Base-by-base conservation (phyloP, 768 basidiomycete species). In the Pleurotus giganteus region DNA sequence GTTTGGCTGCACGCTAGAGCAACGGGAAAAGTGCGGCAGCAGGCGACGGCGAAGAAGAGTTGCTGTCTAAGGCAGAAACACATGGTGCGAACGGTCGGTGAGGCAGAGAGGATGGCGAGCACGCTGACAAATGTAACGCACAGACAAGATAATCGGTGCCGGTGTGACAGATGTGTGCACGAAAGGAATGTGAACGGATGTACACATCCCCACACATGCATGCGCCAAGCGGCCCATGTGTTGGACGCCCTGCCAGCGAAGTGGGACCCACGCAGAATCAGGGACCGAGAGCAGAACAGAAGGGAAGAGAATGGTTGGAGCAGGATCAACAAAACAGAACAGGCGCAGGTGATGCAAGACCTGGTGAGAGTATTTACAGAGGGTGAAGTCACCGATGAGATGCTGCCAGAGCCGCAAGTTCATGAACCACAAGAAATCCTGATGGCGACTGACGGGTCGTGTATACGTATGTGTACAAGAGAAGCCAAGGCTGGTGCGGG, bases 61-160 rank as follows among this genome's bases (percentile, higher is more conserved):
- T 32, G 41, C 4, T 55, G 54, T 27, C 43, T 55, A 19, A 58
- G 9, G 28, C 54, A 21, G 11, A 45, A 29, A 49, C 53, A 42
- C 32, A 47, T 36, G 36, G 21, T 32, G 6, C 27, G 29, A 5
- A 34, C 29, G 5, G 47, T 50, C 4, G 21, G 32, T 4, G 47
- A 50, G 6, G 39, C n/a, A 11, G n/a, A 1, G 17, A n/a, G 17
- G 5, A 12, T 41, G 39, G 39, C 17, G 5, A 6, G n/a, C 8
- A 12, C 17, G 17, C 17, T 41, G 17, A 41, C 9, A n/a, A 4
- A n/a, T n/a, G 17, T 9, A 5, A 6, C 5, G 5, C 39, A 41
- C 17, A 19, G 7, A 6, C 8, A 41, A 6, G n/a, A 41, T 6
- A 41, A 41, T n/a, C 8, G 7, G 5, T 41, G 39, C n/a, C 6